Evolutionary conservation across 1,139 yeast genomes (phyloP).

Genomic region (Hansenula lynferdii): DNA sequence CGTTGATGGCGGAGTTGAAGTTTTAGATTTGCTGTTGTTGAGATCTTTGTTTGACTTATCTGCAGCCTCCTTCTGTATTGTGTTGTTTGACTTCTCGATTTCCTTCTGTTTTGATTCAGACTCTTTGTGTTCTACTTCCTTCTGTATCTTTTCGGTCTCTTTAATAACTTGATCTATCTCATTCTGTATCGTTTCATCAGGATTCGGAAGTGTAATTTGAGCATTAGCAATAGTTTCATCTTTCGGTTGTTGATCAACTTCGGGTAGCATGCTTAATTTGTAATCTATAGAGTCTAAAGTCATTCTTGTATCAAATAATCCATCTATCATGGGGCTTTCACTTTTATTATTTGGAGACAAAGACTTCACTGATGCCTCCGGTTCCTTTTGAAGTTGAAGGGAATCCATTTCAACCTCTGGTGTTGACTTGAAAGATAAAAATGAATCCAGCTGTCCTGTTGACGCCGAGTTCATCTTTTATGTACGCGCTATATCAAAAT

Average conservation of each 20-base stretch:
- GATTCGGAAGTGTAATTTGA: too few species aligned
- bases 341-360: constrained; percentile 1
- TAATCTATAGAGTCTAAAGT: not conserved
- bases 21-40: too few species aligned
- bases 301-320: not conserved
- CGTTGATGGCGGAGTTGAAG: constrained; percentile 7
- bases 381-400: constrained; percentile 8
- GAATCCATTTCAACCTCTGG: constrained; percentile 11
- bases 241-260: too few species aligned
- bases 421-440: constrained; percentile 8
- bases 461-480: constrained; percentile 11
- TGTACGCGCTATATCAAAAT: not conserved
- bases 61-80: not conserved
- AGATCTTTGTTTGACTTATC: too few species aligned
- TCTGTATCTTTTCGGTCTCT: not conserved
- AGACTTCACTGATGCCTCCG: not conserved
- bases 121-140: not conserved
- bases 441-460: constrained; percentile 9
- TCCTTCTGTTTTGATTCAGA: not conserved
- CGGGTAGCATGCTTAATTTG: not conserved
- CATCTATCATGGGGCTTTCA: constrained; percentile 7
- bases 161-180: not conserved
- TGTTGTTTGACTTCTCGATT: not conserved
- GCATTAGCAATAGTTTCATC: too few species aligned
- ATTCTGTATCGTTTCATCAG: constrained; percentile 7